Evolutionary conservation across 2,329 filamentous ascomycete genomes (phyloP).

Genomic region (Colletotrichum trifolii): DNA sequence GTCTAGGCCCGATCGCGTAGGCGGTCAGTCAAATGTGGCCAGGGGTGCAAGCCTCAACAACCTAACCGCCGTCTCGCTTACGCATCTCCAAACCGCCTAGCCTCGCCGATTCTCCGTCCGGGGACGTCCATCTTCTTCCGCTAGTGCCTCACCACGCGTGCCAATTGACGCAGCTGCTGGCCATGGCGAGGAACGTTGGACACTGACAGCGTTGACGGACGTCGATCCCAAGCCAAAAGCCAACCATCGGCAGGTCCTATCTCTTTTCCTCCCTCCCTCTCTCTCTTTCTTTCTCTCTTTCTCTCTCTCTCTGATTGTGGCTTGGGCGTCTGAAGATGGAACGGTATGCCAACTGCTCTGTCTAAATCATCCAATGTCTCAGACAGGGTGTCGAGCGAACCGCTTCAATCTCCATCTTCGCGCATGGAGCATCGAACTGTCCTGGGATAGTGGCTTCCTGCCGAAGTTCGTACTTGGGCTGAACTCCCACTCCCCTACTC

Average conservation of each 20-base stretch:
- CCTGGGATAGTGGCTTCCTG: too few relatives aligned
- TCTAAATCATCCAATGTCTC: slow-evolving; percentile 26
- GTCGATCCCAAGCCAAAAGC: slow-evolving; percentile 7
- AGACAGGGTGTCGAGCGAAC: slow-evolving; percentile 14
- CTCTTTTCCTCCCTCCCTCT: too few relatives aligned
- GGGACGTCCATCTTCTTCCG: slow-evolving; percentile 30
- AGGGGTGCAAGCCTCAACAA: slow-evolving; percentile 37
- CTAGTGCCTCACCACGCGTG: slow-evolving; percentile 17
- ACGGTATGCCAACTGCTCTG: slow-evolving; percentile 14
- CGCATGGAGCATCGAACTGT: too few relatives aligned
- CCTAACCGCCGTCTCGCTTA: slow-evolving; percentile 35
- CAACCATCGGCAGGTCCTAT: neutral
- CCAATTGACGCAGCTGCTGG: neutral
- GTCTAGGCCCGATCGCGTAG: slow-evolving; percentile 19
- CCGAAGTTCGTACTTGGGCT: too few relatives aligned
- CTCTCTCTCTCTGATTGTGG: neutral
- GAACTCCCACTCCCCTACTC: too few relatives aligned
- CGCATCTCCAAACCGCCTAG: slow-evolving; percentile 34
- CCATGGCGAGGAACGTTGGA: slow-evolving; percentile 19
- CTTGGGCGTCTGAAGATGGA: neutral
- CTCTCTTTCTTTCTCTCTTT: too few relatives aligned
- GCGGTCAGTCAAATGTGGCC: slow-evolving; percentile 24
- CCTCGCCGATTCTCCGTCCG: slow-evolving; percentile 34
- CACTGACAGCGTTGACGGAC: neutral
- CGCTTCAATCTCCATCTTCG: slow-evolving; percentile 22